These are phyloP conservation scores for Coprinopsis cinerea DNA, from an alignment of 768 basidiomycete genomes.

Conservation along the genomic window DNA sequence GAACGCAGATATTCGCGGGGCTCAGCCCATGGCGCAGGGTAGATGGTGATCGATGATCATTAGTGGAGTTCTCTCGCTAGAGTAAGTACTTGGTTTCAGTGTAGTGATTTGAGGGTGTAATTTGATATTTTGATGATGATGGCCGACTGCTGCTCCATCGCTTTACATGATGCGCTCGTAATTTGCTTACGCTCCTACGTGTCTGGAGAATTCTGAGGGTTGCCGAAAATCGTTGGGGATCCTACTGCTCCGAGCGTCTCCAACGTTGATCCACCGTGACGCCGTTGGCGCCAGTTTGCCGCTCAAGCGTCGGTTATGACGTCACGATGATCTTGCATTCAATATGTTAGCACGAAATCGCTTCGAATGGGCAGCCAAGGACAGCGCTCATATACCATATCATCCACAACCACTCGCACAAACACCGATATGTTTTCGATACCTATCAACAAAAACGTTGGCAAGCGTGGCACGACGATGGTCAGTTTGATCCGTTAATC, in stretches of 20 bases:
- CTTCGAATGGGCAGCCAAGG: no score
- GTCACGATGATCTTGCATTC: neutral
- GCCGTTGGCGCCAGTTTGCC: neutral
- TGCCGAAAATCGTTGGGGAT: no score
- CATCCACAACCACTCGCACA: neutral
- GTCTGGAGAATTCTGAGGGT: no score
- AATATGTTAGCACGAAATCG: no score
- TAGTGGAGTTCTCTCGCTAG: neutral
- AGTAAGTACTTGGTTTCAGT: neutral
- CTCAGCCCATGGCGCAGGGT: neutral
- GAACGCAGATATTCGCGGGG: neutral
- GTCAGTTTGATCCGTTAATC: conserved; percentile 1
- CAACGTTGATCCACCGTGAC: neutral
- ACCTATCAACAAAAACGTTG: conserved; percentile 1
- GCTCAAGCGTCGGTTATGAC: neutral
- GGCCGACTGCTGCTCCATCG: no score
- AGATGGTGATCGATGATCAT: neutral
- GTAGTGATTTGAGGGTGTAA: neutral
- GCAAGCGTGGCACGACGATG: conserved; percentile 14
- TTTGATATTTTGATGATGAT: no score
- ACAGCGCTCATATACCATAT: no score
- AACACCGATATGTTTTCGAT: neutral
- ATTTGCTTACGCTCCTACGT: no score
- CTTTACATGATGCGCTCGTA: no score
- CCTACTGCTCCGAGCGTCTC: neutral